Evolutionary conservation across 176 grass and related monocot genomes (phyloP).

Genomic region (Hsuehochloa calcarea): DNA sequence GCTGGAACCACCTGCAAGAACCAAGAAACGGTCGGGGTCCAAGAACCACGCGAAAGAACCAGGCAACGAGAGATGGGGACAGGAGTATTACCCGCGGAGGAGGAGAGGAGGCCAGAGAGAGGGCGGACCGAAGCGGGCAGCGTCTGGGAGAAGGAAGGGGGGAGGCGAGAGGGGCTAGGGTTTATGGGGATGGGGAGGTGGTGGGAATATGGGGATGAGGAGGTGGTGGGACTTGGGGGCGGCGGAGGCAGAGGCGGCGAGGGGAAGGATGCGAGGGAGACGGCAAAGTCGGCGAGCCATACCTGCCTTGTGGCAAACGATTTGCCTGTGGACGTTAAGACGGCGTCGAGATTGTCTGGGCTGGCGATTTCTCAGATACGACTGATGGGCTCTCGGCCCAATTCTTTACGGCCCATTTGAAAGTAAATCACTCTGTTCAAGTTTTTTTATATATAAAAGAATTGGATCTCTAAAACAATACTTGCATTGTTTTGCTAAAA

Average conservation of each 20-base stretch:
- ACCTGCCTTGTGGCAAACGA: neutral
- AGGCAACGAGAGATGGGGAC: neutral
- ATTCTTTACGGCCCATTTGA: neutral
- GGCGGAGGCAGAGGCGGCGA: slow-evolving; percentile 2
- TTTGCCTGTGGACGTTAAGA: neutral
- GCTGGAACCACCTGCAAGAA: slow-evolving; percentile 21
- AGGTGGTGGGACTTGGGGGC: slow-evolving; percentile 10
- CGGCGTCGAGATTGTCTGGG: neutral
- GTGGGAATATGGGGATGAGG: neutral
- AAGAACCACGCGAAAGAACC: neutral
- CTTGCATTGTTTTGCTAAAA: neutral
- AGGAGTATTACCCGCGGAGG: slow-evolving; percentile 11
- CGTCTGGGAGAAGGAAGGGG: neutral
- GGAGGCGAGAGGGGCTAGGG: slow-evolving; percentile 18
- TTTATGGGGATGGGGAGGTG: slow-evolving; percentile 21
- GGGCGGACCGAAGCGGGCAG: neutral
- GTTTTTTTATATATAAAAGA: too few species aligned
- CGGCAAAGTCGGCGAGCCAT: slow-evolving; percentile 59
- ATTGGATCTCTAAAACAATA: too few species aligned
- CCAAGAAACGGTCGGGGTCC: neutral
- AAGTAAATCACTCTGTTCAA: neutral
- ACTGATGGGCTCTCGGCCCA: neutral
- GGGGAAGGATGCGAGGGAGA: slow-evolving; percentile 41
- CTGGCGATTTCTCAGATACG: neutral
- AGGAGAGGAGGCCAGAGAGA: slow-evolving; percentile 38